Conservation (phyloP, 352 stramenopile genomes). For the Labyrinthula sp. region DNA sequence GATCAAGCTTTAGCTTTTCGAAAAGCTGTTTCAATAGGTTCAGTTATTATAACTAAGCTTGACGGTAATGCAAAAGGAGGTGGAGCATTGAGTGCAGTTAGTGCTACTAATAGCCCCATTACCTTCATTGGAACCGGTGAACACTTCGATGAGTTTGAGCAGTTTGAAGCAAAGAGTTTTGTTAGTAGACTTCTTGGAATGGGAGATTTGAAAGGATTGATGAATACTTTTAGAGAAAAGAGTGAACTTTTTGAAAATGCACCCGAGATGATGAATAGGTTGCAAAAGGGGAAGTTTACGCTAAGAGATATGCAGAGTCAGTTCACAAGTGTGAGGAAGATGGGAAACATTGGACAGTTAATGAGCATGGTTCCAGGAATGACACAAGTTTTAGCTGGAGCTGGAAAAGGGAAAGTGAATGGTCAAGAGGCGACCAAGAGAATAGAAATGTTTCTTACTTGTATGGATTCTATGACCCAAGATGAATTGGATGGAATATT, state of each 20-base stretch:
- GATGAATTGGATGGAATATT: conserved; percentile 73
- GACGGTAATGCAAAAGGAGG: conserved; percentile 95
- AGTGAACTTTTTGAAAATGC: conserved; percentile 50
- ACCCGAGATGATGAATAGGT: conserved; percentile 75
- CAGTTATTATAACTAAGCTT: conserved; percentile 97
- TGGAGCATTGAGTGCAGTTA: conserved; percentile 86
- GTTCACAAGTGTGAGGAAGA: conserved; percentile 89
- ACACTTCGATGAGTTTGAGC: conserved; percentile 91
- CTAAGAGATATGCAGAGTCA: conserved; percentile 97
- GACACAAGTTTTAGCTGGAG: conserved; percentile 30
- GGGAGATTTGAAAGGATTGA: conserved; percentile 81
- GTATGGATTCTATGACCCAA: conserved; percentile 97
- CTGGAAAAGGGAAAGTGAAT: conserved; percentile 50
- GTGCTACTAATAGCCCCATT: conserved; percentile 84
- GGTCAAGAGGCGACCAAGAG: conserved; percentile 61
- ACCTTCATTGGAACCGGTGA: conserved; percentile 93
- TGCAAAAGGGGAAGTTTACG: conserved; percentile 86
- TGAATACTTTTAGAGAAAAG: conserved; percentile 67
- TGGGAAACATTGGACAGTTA: conserved; percentile 84
- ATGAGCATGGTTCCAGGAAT: conserved; percentile 92
- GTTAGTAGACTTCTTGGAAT: conserved; percentile 92
- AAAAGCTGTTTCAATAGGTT: conserved; percentile 77
- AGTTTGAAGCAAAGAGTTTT: conserved; percentile 89
- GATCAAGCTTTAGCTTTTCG: conserved; percentile 86
- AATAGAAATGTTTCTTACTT: conserved; percentile 89